Conservation (phyloP, 805 yeast genomes). For the Grigorovia jiainica region DNA sequence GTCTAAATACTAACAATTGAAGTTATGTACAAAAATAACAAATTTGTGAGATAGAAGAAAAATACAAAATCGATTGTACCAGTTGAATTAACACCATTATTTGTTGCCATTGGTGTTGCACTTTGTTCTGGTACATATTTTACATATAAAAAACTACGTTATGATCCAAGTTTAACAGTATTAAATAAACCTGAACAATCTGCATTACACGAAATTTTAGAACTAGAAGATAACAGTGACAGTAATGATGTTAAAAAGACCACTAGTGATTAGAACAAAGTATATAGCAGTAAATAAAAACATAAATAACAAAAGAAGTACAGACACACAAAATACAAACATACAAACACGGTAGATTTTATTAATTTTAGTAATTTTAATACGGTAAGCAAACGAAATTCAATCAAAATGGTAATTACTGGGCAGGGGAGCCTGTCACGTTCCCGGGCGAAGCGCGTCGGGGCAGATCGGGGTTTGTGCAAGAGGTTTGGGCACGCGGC, state of each 20-base stretch:
- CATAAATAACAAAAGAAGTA: not conserved
- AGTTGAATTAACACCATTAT: constrained; percentile 50
- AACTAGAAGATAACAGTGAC: not conserved
- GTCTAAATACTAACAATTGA: too few species aligned
- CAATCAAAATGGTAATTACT: too few species aligned
- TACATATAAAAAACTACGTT: constrained; percentile 40
- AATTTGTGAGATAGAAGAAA: constrained; percentile 27
- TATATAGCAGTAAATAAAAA: not conserved
- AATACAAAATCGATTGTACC: constrained; percentile 33
- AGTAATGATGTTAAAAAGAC: not conserved
- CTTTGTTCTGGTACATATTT: constrained; percentile 41
- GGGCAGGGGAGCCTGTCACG: too few species aligned
- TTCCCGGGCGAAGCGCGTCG: too few species aligned
- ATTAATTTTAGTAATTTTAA: too few species aligned
- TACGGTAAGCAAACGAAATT: too few species aligned
- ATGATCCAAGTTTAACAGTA: constrained; percentile 42
- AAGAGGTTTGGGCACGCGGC: too few species aligned
- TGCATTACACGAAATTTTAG: constrained; percentile 23
- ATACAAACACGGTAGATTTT: too few species aligned
- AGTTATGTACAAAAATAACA: too few species aligned
- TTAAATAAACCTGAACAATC: constrained; percentile 36
- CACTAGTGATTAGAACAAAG: not conserved
- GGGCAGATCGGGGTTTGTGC: too few species aligned
- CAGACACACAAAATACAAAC: too few species aligned
- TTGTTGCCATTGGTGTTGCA: constrained; percentile 48